Percentiles rank a stretch among this genome's conserved stretches.
Conservation (phyloP, 257 asterid genomes). For the Perilla frutescens region DNA sequence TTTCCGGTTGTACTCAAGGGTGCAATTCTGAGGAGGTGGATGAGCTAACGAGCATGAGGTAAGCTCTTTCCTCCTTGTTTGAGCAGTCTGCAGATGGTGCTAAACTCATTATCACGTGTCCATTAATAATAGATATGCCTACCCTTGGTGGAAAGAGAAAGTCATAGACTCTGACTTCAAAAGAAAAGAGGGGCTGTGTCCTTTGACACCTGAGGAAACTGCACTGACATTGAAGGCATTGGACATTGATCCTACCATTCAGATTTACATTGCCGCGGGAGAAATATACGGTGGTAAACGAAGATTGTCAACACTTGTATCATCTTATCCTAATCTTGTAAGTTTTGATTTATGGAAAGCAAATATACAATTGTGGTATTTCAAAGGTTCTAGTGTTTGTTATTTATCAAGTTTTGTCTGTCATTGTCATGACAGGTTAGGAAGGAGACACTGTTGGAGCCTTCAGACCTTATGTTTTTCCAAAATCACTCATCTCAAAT, state of each 20-base stretch:
- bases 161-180: conserved; percentile 81
- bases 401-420: conserved; percentile 17
- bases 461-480: conserved; percentile 82
- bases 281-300: conserved; percentile 92
- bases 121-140: conserved; percentile 64
- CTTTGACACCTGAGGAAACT: conserved; percentile 98
- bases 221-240: conserved; percentile 79
- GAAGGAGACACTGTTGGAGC: conserved; percentile 88
- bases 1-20: conserved; percentile 97
- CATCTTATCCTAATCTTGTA: conserved; percentile 86
- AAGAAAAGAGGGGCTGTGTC: conserved; percentile 94
- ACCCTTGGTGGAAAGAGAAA: conserved; percentile 99
- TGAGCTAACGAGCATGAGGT: conserved; percentile 96
- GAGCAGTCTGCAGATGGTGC: neutral
- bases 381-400: conserved; percentile 1
- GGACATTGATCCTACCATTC: conserved; percentile 72
- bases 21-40: conserved; percentile 83
- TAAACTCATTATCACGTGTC: conserved; percentile 29
- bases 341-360: conserved; percentile 27
- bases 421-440: conserved; percentile 61
- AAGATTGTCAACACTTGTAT: conserved; percentile 69
- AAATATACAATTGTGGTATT: neutral
- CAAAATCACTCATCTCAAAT: conserved; percentile 97
- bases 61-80: conserved; percentile 2
- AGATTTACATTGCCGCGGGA: conserved; percentile 96